These are phyloP conservation scores for Xylaria sp. DNA, from an alignment of 2,329 filamentous ascomycete species.

Conservation along the genomic window DNA sequence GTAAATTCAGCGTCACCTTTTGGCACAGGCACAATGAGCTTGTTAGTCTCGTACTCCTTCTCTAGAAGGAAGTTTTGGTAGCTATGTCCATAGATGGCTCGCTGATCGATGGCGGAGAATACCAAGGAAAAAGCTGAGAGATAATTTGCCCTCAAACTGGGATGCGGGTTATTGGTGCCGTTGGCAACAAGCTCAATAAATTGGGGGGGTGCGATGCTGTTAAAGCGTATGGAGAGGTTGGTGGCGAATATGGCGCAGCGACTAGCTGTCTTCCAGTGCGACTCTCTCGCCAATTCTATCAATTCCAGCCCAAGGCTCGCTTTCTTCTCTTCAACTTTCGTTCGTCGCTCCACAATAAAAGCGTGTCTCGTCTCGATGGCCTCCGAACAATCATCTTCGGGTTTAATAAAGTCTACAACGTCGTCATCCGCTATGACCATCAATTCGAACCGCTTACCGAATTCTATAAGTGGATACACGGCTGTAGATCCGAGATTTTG, in stretches of 20 bases:
- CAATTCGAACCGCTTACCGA: conserved; percentile 86
- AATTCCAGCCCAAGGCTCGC: conserved; percentile 82
- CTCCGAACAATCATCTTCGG: conserved; percentile 70
- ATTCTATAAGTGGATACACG: conserved; percentile 88
- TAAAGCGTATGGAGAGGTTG: conserved; percentile 91
- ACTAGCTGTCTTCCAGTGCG: conserved; percentile 97
- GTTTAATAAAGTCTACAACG: conserved; percentile 77
- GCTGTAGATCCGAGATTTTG: conserved; percentile 87
- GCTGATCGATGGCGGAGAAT: conserved; percentile 88
- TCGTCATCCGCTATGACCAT: conserved; percentile 84
- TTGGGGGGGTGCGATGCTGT: conserved; percentile 81
- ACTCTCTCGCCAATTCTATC: conserved; percentile 77
- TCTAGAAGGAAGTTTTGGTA: conserved; percentile 89
- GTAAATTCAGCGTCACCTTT: conserved; percentile 85
- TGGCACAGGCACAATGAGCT: conserved; percentile 77
- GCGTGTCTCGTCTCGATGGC: conserved; percentile 74
- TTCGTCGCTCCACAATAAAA: conserved; percentile 79
- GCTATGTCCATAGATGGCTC: conserved; percentile 85
- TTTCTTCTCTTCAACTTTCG: conserved; percentile 86
- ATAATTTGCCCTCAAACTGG: conserved; percentile 83
- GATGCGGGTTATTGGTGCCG: conserved; percentile 91
- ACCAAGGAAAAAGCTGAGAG: conserved; percentile 78
- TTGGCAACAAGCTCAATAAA: conserved; percentile 85
- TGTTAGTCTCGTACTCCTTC: conserved; percentile 80
- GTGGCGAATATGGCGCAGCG: conserved; percentile 90